Evolutionary conservation across 208 protist genomes (phyloP), one percentile per base, ranked within the genome.

Genomic region (Trypanosoma platydactyli): DNA sequence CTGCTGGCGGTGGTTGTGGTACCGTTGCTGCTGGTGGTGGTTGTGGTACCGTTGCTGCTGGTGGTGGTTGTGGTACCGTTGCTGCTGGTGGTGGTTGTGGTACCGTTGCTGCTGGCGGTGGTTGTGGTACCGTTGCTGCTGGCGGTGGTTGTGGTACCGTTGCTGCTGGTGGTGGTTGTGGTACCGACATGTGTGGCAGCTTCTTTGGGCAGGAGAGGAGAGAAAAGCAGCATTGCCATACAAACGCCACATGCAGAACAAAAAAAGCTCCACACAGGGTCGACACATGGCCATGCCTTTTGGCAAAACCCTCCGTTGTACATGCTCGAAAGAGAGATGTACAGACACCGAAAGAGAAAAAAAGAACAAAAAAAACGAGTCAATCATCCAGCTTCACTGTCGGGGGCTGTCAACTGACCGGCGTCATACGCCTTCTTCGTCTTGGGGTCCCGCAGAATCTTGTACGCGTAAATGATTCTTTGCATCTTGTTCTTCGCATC

Each of bases 391-490:
- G 79, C 64, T 22, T 74, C 51, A 11, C 9, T 40, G 3, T 73
- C 45, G 45, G 77, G 65, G 15, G 11, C 40, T 48, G 45, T 88
- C 73, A 92, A 70, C 64, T 85, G 67, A 18, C 86, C 84, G 6
- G 71, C 71, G 54, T 95, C 89, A 68, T 96, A 96, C 9, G 58
- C 60, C 72, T 83, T 85, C 44, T 89, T 89, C 24, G 65, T 83
- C 58, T 80, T 81, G 5, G 84, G 77, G 53, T 91, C 75, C 35
- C 86, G 85, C 38, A 96, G 83, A 25, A 92, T 77, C 44, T 87
- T 86, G 66, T 96, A 96, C 6, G 90, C 90, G 45, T 81, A 79
- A 62, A 94, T 91, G 56, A 96, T 88, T 15, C 67, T 55, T 61
- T 96, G 90, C 81, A 96, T 92, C 49, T 64, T 75, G 29, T 72